Conservation (phyloP, 495 filamentous ascomycete species). For the Glarea lozoyensis region DNA sequence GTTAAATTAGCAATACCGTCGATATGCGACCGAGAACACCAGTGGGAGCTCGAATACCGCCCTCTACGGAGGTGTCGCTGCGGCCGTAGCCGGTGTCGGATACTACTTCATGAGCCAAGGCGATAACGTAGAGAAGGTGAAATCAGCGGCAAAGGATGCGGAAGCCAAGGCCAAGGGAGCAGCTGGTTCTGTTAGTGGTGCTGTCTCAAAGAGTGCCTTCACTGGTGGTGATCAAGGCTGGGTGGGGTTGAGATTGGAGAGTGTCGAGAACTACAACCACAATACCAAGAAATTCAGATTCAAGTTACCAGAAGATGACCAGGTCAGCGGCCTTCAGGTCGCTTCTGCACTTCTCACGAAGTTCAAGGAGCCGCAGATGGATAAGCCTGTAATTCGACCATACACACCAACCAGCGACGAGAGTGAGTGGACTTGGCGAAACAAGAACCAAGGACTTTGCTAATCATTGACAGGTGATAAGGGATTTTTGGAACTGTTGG, state of each 20-base stretch:
- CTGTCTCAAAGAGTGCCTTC: conserved; percentile 60
- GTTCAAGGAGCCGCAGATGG: conserved; percentile 65
- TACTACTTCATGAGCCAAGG: conserved; percentile 41
- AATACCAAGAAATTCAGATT: conserved; percentile 89
- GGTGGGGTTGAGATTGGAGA: conserved; percentile 67
- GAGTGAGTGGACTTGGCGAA: conserved; percentile 37
- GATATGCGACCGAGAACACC: conserved; percentile 43
- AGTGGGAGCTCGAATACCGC: conserved; percentile 30
- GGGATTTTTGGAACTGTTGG: conserved; percentile 78
- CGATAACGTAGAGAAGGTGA: conserved; percentile 36
- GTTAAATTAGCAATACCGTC: conserved; percentile 29
- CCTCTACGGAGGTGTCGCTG: conserved; percentile 30
- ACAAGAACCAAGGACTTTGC: background rate
- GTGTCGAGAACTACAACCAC: conserved; percentile 69
- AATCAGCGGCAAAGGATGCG: conserved; percentile 14
- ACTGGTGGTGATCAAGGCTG: conserved; percentile 83
- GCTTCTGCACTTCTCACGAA: conserved; percentile 83
- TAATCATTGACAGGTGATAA: conserved; percentile 37
- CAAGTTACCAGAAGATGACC: conserved; percentile 70
- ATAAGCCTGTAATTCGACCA: conserved; percentile 79
- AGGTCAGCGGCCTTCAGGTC: conserved; percentile 69
- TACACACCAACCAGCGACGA: conserved; percentile 91
- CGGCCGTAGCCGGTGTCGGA: conserved; percentile 33
- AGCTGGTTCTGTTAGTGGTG: conserved; percentile 20
- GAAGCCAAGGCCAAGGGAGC: conserved; percentile 3